Conservation (phyloP, 2,329 filamentous ascomycete genomes). For the Apiospora phragmitis region DNA sequence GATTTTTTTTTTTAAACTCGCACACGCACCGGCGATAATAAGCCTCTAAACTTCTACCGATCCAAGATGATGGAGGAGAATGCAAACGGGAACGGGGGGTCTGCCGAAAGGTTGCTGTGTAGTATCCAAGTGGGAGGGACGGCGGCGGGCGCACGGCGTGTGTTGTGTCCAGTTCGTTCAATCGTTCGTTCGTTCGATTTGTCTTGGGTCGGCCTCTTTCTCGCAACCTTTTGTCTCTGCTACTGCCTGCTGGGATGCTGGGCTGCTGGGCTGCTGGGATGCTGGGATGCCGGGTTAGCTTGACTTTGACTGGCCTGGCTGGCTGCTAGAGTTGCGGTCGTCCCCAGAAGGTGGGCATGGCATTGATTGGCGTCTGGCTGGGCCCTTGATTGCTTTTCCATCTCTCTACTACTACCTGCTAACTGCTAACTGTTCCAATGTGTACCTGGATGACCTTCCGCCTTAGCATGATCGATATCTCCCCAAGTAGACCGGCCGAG, state of each 20-base stretch:
- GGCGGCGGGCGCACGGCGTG: slow-evolving; percentile 7
- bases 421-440: neutral
- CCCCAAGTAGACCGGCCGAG: neutral
- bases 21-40: slow-evolving; percentile 37
- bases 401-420: neutral
- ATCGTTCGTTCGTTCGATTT: slow-evolving; percentile 5
- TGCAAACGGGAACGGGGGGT: slow-evolving; percentile 17
- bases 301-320: neutral
- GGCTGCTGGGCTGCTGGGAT: neutral
- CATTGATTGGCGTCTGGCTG: slow-evolving; percentile 11
- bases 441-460: neutral
- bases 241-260: neutral
- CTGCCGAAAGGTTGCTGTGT: slow-evolving; percentile 9
- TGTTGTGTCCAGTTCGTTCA: slow-evolving; percentile 6
- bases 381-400: neutral
- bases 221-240: neutral
- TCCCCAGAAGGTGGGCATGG: slow-evolving; percentile 9
- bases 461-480: neutral
- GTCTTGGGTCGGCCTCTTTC: neutral
- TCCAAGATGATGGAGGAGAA: slow-evolving; percentile 32
- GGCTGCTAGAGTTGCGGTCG: neutral
- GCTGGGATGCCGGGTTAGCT: neutral
- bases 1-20: slow-evolving; percentile 34
- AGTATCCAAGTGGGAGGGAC: slow-evolving; percentile 7
- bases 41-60: slow-evolving; percentile 33